phyloP scores from a whole-genome alignment of 495 filamentous ascomycete genomes.

The Acidomyces sp. region DNA sequence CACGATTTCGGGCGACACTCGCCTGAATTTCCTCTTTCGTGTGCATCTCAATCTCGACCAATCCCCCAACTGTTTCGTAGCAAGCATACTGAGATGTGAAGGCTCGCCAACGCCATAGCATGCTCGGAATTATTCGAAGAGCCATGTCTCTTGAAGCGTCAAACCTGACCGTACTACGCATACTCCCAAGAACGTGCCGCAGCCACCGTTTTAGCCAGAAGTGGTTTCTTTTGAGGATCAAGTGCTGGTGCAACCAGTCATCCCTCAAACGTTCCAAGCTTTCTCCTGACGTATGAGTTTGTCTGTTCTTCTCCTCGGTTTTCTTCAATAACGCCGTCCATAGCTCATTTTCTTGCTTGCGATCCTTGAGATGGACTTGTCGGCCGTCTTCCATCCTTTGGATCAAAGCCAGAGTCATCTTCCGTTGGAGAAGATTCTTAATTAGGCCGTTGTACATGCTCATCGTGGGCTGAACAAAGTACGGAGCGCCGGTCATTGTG shows the following conservation, averaged over 20 bases:
- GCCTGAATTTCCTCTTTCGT: conserved; percentile 8
- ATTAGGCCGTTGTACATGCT: conserved; percentile 41
- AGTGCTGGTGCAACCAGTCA: conserved; percentile 3
- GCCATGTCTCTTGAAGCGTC: background rate
- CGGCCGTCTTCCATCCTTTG: conserved; percentile 9
- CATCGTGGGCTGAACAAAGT: conserved; percentile 42
- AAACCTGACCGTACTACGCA: background rate
- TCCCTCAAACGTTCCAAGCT: background rate
- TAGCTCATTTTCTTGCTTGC: background rate
- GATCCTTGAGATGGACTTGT: background rate
- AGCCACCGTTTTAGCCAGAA: conserved; percentile 15
- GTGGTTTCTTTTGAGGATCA: conserved; percentile 7
- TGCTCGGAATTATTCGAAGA: conserved; percentile 4
- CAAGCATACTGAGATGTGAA: background rate
- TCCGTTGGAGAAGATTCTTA: conserved; percentile 25
- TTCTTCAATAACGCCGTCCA: background rate
- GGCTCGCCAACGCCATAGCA: conserved; percentile 7
- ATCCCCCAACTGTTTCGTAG: conserved; percentile 8
- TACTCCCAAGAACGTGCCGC: conserved; percentile 13
- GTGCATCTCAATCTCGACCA: conserved; percentile 13
- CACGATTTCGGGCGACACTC: background rate
- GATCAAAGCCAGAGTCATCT: background rate
- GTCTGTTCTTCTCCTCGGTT: background rate
- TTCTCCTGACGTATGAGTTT: background rate
- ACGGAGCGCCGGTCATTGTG: conserved; percentile 43